Percentiles rank a stretch among this genome's conserved stretches.
Evolutionary conservation across 352 stramenopile species (phyloP).

Genomic region (Phytophthora nicotianae): DNA sequence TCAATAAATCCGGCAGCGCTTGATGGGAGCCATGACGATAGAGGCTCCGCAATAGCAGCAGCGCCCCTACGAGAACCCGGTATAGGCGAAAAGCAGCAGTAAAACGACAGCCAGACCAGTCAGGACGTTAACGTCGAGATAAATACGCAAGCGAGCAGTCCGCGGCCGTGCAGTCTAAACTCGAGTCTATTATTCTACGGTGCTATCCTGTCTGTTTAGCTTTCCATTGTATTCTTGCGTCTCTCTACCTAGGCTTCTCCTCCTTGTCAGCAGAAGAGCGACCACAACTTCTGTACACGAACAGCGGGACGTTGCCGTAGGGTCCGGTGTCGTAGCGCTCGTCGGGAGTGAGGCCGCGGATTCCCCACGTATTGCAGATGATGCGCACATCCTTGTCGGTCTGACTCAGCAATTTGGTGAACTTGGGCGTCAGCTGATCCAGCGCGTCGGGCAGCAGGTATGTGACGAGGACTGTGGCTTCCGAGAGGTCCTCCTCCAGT

Average conservation of each 20-base stretch:
- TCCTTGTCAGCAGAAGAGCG: neutral
- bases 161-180: slow-evolving; percentile 6
- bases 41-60: neutral
- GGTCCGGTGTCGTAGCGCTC: slow-evolving; percentile 43
- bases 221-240: slow-evolving; percentile 1
- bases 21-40: slow-evolving; percentile 12
- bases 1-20: slow-evolving; percentile 72
- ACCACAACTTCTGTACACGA: slow-evolving; percentile 47
- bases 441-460: slow-evolving; percentile 64
- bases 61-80: neutral
- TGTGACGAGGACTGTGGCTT: slow-evolving; percentile 62
- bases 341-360: slow-evolving; percentile 36
- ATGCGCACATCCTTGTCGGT: slow-evolving; percentile 47
- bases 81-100: slow-evolving; percentile 2
- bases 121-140: slow-evolving; percentile 11
- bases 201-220: slow-evolving; percentile 4
- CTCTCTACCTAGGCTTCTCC: slow-evolving; percentile 8
- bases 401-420: slow-evolving; percentile 40
- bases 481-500: slow-evolving; percentile 52
- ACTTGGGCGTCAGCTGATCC: slow-evolving; percentile 43
- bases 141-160: slow-evolving; percentile 15
- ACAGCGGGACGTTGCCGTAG: slow-evolving; percentile 56
- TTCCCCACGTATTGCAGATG: slow-evolving; percentile 72
- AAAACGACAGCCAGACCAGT: neutral
- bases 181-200: slow-evolving; percentile 25